Base-by-base conservation (phyloP, 257 asterid genomes). In the Echites panduratus region DNA sequence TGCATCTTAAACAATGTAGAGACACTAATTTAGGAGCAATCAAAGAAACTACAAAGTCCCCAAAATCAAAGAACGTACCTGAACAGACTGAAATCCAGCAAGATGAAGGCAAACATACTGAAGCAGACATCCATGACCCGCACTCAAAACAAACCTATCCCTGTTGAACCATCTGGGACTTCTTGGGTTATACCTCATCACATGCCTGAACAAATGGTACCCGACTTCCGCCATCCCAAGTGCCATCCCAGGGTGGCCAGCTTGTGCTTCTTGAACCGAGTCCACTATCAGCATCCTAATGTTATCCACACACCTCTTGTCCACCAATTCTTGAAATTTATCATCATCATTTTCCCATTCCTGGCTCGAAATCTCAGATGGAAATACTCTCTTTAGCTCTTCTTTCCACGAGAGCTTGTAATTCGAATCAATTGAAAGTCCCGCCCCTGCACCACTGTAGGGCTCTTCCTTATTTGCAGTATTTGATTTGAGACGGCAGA, bases 221-320 rank as follows among this genome's bases (percentile, higher is more conserved):
- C 82, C 90, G 27, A 82, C 48, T 62, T 78, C 84, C 12, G 88
- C 82, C 84, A 83, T 78, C 44, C 90, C 92, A 75, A 85, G 79
- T 7, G 90, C 87, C 92, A 87, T 83, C 26, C 90, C 87, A 7
- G 86, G 87, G 75, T 87, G 92, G n/a, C 92, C 89, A 3, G 88
- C 85, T 72, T 77, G 77, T 70, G 88, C 85, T 45, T 70, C 70
- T 54, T 87, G 84, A 52, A 85, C 87, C 0, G 88, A 71, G 41
- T 87, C 88, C 19, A 87, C 78, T 9, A 82, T 80, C 77, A 87
- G 78, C 88, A 87, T 83, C 75, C 88, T 85, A 41, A 83, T 61
- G 63, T 79, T 85, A 68, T 85, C 87, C 56, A 78, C 87, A 49
- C 83, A 68, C 44, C 88, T 76, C 65, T n/a, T 78, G 59, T 87